Conservation (phyloP, 345 rosid species). For the Hypericum perforatum region DNA sequence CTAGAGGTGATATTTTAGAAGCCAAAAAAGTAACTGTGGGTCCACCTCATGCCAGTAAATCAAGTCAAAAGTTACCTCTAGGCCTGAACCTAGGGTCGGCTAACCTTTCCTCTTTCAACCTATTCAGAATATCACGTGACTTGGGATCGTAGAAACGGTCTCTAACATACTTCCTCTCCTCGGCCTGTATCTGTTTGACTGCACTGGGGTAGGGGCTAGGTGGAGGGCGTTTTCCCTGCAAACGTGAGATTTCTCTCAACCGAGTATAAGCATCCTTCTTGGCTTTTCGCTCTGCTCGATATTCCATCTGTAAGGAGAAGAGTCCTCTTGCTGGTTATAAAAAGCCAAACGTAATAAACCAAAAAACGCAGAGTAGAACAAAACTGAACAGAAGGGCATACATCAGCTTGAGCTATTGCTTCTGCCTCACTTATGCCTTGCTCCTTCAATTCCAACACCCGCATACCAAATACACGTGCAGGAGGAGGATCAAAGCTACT, state of each 20-base stretch:
- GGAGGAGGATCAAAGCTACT: constrained; percentile 57
- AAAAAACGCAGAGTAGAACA: background rate
- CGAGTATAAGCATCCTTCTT: constrained; percentile 64
- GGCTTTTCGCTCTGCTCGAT: constrained; percentile 44
- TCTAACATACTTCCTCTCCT: constrained; percentile 36
- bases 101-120: constrained; percentile 54
- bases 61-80: constrained; percentile 5
- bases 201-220: constrained; percentile 70
- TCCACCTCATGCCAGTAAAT: too few relatives aligned
- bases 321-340: background rate
- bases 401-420: constrained; percentile 75
- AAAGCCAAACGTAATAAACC: background rate
- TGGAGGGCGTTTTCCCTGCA: constrained; percentile 64
- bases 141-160: constrained; percentile 45
- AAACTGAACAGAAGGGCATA: constrained; percentile 20
- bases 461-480: constrained; percentile 61
- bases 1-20: too few relatives aligned
- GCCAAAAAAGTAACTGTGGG: too few relatives aligned
- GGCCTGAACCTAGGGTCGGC: constrained; percentile 15
- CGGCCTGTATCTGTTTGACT: constrained; percentile 51
- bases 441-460: constrained; percentile 68
- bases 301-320: constrained; percentile 47
- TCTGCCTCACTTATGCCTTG: constrained; percentile 63
- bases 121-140: constrained; percentile 33
- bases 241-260: constrained; percentile 48